phyloP scores from a whole-genome alignment of 805 yeast species.

The Blastobotrys parvus region DNA sequence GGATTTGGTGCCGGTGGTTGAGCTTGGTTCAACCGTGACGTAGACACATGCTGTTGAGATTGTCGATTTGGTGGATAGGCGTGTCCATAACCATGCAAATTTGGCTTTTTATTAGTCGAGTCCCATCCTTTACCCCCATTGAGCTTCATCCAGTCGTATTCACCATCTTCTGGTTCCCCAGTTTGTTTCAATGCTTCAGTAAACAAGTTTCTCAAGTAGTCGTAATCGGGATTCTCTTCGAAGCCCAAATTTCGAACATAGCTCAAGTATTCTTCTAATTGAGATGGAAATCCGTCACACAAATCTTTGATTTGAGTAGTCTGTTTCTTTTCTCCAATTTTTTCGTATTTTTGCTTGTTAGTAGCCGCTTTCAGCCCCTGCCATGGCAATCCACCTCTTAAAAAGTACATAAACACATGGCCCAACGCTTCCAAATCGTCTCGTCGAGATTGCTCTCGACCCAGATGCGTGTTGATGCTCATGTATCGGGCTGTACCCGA shows the following conservation, averaged over 20 bases:
- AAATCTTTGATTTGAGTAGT: constrained; percentile 78
- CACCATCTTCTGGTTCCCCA: constrained; percentile 71
- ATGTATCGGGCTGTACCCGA: constrained; percentile 98
- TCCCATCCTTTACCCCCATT: constrained; percentile 98
- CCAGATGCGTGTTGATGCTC: constrained; percentile 95
- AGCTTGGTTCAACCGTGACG: constrained; percentile 30
- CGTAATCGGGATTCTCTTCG: constrained; percentile 93
- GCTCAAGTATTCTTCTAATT: constrained; percentile 85
- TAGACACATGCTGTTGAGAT: constrained; percentile 25
- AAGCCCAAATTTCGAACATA: constrained; percentile 82
- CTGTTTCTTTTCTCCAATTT: constrained; percentile 93
- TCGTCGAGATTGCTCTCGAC: constrained; percentile 93
- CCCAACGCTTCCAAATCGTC: constrained; percentile 96
- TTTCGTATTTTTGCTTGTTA: constrained; percentile 94
- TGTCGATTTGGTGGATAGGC: constrained; percentile 62
- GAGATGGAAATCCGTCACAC: constrained; percentile 83
- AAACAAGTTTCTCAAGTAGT: constrained; percentile 69
- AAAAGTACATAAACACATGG: constrained; percentile 90
- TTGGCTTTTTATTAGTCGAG: constrained; percentile 82
- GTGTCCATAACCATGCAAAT: constrained; percentile 92
- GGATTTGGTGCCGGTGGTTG: constrained; percentile 29
- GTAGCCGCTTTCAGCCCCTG: constrained; percentile 98
- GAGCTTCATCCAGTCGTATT: constrained; percentile 96
- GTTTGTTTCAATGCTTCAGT: constrained; percentile 67
- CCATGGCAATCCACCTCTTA: constrained; percentile 96